phyloP scores from a whole-genome alignment of 2,329 filamentous ascomycete species.

The Talaromyces sp. region DNA sequence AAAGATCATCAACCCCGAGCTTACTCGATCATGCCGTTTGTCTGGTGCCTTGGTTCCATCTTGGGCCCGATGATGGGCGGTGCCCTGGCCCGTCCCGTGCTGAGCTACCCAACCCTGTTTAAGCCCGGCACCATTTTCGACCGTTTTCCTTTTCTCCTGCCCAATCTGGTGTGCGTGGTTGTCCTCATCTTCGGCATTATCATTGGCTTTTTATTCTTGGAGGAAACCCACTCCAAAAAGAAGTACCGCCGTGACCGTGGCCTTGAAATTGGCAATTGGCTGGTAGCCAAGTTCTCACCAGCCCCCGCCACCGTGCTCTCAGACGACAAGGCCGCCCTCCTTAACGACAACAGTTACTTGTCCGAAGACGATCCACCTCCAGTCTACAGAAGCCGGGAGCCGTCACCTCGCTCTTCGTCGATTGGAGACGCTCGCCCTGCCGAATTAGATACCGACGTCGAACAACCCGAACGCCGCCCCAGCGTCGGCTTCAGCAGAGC shows the following conservation, averaged over 20 bases:
- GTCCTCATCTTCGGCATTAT: constrained; percentile 70
- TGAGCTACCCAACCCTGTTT: constrained; percentile 73
- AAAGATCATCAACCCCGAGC: constrained; percentile 92
- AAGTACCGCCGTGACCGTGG: constrained; percentile 72
- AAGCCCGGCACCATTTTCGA: constrained; percentile 72
- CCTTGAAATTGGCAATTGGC: constrained; percentile 67
- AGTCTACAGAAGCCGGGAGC: constrained; percentile 58
- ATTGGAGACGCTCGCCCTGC: constrained; percentile 23
- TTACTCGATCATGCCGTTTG: constrained; percentile 95
- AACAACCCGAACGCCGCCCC: constrained; percentile 36
- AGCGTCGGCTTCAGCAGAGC: constrained; percentile 49
- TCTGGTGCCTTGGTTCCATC: constrained; percentile 97
- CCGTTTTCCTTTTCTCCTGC: constrained; percentile 80
- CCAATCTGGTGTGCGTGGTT: constrained; percentile 83
- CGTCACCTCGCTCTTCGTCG: constrained; percentile 46
- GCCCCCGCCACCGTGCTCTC: constrained; percentile 20
- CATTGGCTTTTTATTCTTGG: constrained; percentile 78
- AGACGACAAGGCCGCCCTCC: constrained; percentile 11
- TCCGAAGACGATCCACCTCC: constrained; percentile 60
- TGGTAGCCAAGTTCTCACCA: constrained; percentile 41
- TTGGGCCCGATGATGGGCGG: constrained; percentile 89
- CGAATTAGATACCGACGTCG: constrained; percentile 34
- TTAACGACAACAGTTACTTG: constrained; percentile 54
- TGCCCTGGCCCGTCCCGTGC: constrained; percentile 77
- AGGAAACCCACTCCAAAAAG: constrained; percentile 86